phyloP scores from a whole-genome alignment of 1,139 yeast genomes.

The Geotrichum carabidarum region DNA sequence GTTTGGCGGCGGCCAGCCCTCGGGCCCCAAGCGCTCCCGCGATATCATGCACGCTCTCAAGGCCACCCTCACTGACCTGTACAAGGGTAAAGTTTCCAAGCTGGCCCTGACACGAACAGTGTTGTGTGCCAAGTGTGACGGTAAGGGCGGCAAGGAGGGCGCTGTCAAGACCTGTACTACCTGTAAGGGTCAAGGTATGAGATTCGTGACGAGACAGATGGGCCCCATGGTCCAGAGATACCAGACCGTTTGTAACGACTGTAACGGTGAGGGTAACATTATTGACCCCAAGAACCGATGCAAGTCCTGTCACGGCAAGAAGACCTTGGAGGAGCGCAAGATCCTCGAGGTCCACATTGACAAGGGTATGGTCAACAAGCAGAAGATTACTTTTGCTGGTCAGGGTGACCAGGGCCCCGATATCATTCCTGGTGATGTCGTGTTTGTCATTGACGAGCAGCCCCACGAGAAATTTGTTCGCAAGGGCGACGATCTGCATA shows the following conservation, averaged over 20 bases:
- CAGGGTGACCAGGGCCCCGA: slow-evolving; percentile 98
- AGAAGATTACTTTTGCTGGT: slow-evolving; percentile 82
- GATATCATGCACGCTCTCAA: slow-evolving; percentile 86
- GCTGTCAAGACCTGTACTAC: slow-evolving; percentile 79
- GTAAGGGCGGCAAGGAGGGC: slow-evolving; percentile 94
- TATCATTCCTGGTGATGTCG: slow-evolving; percentile 92
- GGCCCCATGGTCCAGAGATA: slow-evolving; percentile 98
- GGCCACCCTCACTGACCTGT: slow-evolving; percentile 81
- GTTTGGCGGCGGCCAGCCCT: slow-evolving; percentile 60
- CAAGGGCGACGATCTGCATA: slow-evolving; percentile 82
- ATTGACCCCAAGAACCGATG: slow-evolving; percentile 87
- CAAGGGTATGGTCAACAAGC: slow-evolving; percentile 97
- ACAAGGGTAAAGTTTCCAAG: slow-evolving; percentile 70
- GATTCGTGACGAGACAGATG: slow-evolving; percentile 94
- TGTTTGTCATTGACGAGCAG: slow-evolving; percentile 84
- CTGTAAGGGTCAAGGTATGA: slow-evolving; percentile 89
- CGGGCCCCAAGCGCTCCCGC: slow-evolving; percentile 57
- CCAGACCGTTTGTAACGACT: slow-evolving; percentile 89
- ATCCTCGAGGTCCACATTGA: slow-evolving; percentile 90
- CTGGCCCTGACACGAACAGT: slow-evolving; percentile 90
- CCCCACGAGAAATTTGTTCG: slow-evolving; percentile 77
- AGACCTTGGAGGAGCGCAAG: slow-evolving; percentile 82
- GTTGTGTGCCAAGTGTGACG: slow-evolving; percentile 82
- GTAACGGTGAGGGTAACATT: slow-evolving; percentile 90
- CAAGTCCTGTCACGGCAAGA: slow-evolving; percentile 82